Conservation (phyloP, 176 grass and related monocot genomes). For the Zoysia pacifica region DNA sequence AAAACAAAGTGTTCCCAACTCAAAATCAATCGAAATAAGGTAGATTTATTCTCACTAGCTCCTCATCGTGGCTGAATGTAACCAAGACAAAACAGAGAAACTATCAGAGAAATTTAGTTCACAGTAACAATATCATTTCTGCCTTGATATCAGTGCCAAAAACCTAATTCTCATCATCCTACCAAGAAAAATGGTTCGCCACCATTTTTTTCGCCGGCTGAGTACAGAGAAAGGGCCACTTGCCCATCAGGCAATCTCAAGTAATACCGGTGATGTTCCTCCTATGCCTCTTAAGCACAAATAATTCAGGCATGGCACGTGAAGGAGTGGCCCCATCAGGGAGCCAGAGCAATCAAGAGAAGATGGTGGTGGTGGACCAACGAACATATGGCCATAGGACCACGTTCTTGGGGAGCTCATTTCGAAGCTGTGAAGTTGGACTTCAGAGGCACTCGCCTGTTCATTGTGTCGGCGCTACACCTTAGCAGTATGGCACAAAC, state of each 20-base stretch:
- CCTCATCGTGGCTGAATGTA: too few species aligned
- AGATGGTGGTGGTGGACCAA: neutral
- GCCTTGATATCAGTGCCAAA: too few species aligned
- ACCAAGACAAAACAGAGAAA: too few species aligned
- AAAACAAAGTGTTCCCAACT: too few species aligned
- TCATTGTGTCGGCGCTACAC: neutral
- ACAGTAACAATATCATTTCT: too few species aligned
- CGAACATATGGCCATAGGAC: neutral
- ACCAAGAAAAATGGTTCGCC: too few species aligned
- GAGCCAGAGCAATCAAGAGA: neutral
- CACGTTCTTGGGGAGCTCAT: neutral
- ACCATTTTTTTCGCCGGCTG: too few species aligned
- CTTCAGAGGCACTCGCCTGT: neutral
- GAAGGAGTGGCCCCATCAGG: neutral
- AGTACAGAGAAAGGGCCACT: neutral
- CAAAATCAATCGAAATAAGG: too few species aligned
- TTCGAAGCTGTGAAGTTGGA: neutral
- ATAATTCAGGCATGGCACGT: neutral
- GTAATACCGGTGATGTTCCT: neutral
- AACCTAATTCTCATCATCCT: too few species aligned
- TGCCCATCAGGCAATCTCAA: neutral
- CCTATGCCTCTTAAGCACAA: neutral
- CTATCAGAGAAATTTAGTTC: too few species aligned
- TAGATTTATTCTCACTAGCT: too few species aligned
- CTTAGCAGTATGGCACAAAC: neutral